Evolutionary conservation across 179 eudicot genomes (phyloP).

Genomic region (Monotropa hypopitys): DNA sequence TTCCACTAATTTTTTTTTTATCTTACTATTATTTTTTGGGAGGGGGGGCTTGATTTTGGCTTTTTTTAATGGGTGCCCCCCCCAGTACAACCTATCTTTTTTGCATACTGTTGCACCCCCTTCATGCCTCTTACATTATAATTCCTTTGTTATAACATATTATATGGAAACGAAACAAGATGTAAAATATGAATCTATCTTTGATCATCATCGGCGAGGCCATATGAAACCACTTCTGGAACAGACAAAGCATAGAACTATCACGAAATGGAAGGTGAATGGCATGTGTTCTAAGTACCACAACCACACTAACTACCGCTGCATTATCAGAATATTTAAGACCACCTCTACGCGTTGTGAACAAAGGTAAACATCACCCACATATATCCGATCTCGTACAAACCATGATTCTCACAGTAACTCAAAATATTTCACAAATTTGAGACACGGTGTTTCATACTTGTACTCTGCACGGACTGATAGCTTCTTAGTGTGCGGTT

Average conservation of each 20-base stretch:
- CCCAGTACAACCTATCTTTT: neutral
- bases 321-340: neutral
- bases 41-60: neutral
- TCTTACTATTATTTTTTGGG: no score
- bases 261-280: neutral
- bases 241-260: neutral
- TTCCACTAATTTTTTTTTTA: no score
- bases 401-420: neutral
- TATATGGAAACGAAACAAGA: neutral
- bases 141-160: neutral
- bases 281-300: neutral
- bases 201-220: neutral
- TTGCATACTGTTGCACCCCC: neutral
- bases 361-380: neutral
- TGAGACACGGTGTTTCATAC: constrained; percentile 18
- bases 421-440: neutral
- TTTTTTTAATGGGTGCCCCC: neutral
- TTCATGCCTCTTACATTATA: neutral
- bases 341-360: no score
- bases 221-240: neutral
- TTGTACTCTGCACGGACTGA: constrained; percentile 35
- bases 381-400: neutral
- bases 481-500: constrained; percentile 15
- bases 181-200: no score
- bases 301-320: neutral